Base-by-base conservation (phyloP, 495 filamentous ascomycete genomes). In the Hypoxylon rickii region DNA sequence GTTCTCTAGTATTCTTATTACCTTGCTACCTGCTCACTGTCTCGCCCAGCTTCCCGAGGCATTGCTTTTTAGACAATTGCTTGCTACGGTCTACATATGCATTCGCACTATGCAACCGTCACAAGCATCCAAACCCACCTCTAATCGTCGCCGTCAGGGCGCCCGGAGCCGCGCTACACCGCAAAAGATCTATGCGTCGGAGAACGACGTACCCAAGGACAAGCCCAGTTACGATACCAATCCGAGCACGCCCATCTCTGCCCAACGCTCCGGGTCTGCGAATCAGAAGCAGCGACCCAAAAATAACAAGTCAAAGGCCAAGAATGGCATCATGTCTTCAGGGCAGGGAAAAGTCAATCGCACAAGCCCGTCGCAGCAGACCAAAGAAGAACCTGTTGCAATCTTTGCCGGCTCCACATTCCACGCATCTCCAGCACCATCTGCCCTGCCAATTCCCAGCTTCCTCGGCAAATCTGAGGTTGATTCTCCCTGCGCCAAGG, bases 351-450 rank as follows among this genome's bases (percentile, higher is more conserved):
- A 63, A 22, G 63, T 65, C 4, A 73, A 70, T 19, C 66, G 70
- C n/a, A 67, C 49, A 24, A 80, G 75, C 1, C 65, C 65, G n/a
- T 32, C 48, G 1, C n/a, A 54, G 6, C 46, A 34, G 17, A 40
- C 67, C 11, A 73, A 74, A 47, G 57, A 73, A 11, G 51, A 62
- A 7, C 73, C 81, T 13, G 80, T 76, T 36, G 67, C 81, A 53
- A 80, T 89, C 51, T 99, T 96, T 70, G 94, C 94, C 11, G 94
- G 94, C 12, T 89, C 92, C 12, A 95, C 90, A 0, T 99, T 99
- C 70, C 93, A 97, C 68, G 88, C 90, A 8, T 99, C 94, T 1
- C 94, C 94, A 11, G 92, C 92, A 2, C 89, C 95, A 1, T 93
- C 92, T 2, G 83, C 90, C n/a, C 80, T 99, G 3, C 95, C 95